phyloP scores from a whole-genome alignment of 2,329 filamentous ascomycete species.

The Emergomyces orientalis region DNA sequence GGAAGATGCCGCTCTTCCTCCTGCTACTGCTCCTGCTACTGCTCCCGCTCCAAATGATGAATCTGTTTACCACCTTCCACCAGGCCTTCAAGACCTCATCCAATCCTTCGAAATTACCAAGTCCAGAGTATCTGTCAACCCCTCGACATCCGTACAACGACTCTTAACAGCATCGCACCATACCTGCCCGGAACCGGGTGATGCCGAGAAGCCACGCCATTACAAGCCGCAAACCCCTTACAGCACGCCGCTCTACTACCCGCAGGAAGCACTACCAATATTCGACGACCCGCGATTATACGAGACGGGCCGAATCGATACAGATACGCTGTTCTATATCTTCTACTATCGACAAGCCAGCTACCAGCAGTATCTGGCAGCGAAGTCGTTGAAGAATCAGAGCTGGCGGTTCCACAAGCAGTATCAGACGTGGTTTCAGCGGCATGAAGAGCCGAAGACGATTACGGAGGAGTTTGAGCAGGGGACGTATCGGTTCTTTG shows the following conservation, averaged over 20 bases:
- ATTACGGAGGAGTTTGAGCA: slow-evolving; percentile 99
- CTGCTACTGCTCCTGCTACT: neutral
- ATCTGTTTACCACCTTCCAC: slow-evolving; percentile 85
- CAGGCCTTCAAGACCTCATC: slow-evolving; percentile 78
- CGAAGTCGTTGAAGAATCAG: slow-evolving; percentile 94
- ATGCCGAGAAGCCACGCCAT: slow-evolving; percentile 71
- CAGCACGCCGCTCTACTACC: slow-evolving; percentile 73
- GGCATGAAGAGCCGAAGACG: slow-evolving; percentile 95
- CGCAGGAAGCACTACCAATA: slow-evolving; percentile 81
- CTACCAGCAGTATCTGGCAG: slow-evolving; percentile 89
- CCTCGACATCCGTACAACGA: slow-evolving; percentile 56
- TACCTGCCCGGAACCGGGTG: slow-evolving; percentile 62
- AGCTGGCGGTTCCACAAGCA: slow-evolving; percentile 99
- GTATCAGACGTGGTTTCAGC: slow-evolving; percentile 98
- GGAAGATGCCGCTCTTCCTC: slow-evolving; percentile 38
- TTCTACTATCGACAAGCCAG: slow-evolving; percentile 98
- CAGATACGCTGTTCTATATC: slow-evolving; percentile 93
- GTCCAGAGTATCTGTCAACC: slow-evolving; percentile 52
- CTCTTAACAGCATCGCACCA: slow-evolving; percentile 68
- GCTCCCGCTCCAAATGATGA: slow-evolving; percentile 51
- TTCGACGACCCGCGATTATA: slow-evolving; percentile 89
- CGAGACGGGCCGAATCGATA: slow-evolving; percentile 65
- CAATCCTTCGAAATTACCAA: slow-evolving; percentile 83
- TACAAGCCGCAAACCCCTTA: slow-evolving; percentile 78
- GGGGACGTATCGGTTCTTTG: slow-evolving; percentile 97